These are phyloP conservation scores for Cladosporium oxysporum DNA, from an alignment of 2,329 filamentous ascomycete species.

Conservation along the genomic window DNA sequence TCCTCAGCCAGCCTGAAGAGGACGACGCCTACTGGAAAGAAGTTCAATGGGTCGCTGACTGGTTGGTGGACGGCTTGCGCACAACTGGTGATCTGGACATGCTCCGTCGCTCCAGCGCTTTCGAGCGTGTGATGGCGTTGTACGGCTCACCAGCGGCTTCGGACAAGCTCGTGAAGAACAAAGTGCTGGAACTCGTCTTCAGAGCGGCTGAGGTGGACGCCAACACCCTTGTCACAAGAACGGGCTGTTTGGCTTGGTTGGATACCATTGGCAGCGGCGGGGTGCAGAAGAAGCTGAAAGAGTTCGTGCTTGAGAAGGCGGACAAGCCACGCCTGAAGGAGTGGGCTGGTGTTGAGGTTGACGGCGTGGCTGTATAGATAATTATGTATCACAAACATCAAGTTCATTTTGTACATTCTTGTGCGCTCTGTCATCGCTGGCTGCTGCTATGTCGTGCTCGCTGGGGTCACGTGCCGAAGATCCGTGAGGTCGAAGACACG, in stretches of 20 bases:
- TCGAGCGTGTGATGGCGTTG: conserved; percentile 72
- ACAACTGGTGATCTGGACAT: conserved; percentile 61
- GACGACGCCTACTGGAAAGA: conserved; percentile 74
- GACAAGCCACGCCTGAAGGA: conserved; percentile 64
- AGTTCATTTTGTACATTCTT: neutral
- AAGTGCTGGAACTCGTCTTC: conserved; percentile 64
- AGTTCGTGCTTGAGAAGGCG: conserved; percentile 63
- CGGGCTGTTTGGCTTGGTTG: conserved; percentile 74
- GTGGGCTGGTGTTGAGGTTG: conserved; percentile 58
- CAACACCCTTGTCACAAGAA: conserved; percentile 76
- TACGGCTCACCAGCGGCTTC: conserved; percentile 68
- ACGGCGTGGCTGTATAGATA: neutral
- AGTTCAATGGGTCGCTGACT: conserved; percentile 71
- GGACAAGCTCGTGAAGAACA: conserved; percentile 55
- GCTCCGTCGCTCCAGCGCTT: conserved; percentile 59
- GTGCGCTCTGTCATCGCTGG: neutral
- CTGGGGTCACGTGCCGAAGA: neutral
- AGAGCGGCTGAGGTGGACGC: conserved; percentile 67
- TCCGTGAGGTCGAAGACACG: neutral
- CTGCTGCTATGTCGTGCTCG: neutral
- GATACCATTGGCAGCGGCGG: conserved; percentile 55
- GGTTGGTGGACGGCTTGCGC: conserved; percentile 68
- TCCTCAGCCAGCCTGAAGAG: conserved; percentile 71
- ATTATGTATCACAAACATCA: neutral
- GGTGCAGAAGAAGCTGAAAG: conserved; percentile 52